phyloP scores from a whole-genome alignment of 768 basidiomycete species.

The Russula dissimulans region DNA sequence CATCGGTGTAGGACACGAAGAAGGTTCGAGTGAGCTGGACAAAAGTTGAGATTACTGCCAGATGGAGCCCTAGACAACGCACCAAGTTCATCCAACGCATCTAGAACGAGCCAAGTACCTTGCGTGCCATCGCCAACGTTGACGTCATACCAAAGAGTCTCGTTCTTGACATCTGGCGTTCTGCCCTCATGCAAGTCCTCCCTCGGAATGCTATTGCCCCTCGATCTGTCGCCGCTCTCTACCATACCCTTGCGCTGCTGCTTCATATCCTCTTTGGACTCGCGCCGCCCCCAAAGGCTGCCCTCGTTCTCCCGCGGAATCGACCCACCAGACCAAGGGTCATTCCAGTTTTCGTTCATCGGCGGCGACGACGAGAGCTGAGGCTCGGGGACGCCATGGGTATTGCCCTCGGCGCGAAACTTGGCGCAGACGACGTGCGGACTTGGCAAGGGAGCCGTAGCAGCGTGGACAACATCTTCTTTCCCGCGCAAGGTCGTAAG shows the following conservation, averaged over 20 bases:
- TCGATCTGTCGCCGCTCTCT: background rate
- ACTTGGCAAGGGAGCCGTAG: conserved; percentile 2
- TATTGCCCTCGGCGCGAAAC: background rate
- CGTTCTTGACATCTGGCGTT: background rate
- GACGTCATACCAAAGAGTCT: conserved; percentile 6
- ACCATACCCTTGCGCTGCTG: background rate
- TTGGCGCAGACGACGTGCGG: conserved; percentile 18
- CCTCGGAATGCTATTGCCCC: background rate
- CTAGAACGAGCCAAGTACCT: conserved; percentile 19
- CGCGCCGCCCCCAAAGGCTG: conserved; percentile 7
- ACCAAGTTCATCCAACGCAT: conserved; percentile 15
- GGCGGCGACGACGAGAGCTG: background rate
- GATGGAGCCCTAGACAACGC: background rate
- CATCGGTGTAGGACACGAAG: conserved; percentile 19
- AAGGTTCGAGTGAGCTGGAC: conserved; percentile 11
- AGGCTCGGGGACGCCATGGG: background rate
- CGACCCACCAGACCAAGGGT: conserved; percentile 16
- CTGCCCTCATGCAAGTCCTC: conserved; percentile 5
- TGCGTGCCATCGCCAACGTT: conserved; percentile 11
- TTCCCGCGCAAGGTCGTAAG: conserved; percentile 15
- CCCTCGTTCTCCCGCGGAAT: conserved; percentile 11
- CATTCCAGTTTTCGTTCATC: conserved; percentile 6
- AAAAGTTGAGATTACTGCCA: background rate
- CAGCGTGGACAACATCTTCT: conserved; percentile 8
- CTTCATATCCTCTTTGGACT: conserved; percentile 16